These are phyloP conservation scores for Dendrocalamus sinicus DNA, from an alignment of 176 grass and related monocot species.

Conservation along the genomic window DNA sequence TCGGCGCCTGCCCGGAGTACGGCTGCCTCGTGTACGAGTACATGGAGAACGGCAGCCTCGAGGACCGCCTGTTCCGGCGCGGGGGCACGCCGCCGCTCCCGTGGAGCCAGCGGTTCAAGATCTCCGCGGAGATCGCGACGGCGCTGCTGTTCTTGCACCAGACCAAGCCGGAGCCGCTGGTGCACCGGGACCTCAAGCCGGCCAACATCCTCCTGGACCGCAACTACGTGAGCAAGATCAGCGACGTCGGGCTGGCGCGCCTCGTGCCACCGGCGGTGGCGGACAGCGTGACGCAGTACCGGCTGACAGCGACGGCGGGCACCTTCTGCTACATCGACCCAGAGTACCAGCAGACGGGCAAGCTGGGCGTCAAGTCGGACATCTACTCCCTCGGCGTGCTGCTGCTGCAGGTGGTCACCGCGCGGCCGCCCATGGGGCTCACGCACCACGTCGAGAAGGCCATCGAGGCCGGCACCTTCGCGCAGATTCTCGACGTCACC, in stretches of 20 bases:
- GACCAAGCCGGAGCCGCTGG: constrained; percentile 86
- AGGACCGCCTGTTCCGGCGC: constrained; percentile 78
- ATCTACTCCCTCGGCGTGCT: constrained; percentile 92
- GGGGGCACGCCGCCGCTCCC: constrained; percentile 66
- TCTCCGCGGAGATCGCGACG: constrained; percentile 79
- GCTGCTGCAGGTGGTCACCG: constrained; percentile 87
- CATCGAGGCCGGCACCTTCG: constrained; percentile 71
- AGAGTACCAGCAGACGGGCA: constrained; percentile 97
- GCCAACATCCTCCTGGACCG: constrained; percentile 93
- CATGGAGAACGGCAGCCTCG: constrained; percentile 92
- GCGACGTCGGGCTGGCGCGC: constrained; percentile 85
- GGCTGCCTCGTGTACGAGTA: constrained; percentile 96
- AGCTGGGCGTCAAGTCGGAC: constrained; percentile 87
- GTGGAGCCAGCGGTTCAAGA: constrained; percentile 77
- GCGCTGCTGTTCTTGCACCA: constrained; percentile 88
- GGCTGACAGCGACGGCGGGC: constrained; percentile 83
- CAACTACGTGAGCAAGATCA: constrained; percentile 98
- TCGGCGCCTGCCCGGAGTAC: constrained; percentile 86
- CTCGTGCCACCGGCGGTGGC: constrained; percentile 80
- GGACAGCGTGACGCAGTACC: constrained; percentile 84
- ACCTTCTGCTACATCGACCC: constrained; percentile 99
- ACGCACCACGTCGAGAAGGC: constrained; percentile 86
- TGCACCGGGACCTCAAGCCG: constrained; percentile 91
- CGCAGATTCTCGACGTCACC: constrained; percentile 69
- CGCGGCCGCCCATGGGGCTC: constrained; percentile 80